Evolutionary conservation across 177 flowering plant genomes (phyloP).

Genomic region (Viscum album): DNA sequence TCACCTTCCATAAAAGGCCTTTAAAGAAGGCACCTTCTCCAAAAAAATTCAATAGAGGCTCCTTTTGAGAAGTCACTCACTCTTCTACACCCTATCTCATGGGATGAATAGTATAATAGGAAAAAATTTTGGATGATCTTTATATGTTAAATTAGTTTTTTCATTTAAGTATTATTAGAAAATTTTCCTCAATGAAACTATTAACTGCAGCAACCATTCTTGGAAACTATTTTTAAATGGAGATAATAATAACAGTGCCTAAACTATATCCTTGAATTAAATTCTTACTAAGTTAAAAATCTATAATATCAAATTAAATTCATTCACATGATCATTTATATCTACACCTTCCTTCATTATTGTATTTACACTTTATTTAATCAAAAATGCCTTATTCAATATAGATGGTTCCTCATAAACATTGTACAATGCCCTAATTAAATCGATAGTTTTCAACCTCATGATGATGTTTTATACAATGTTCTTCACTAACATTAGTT

Average conservation of each 20-base stretch:
- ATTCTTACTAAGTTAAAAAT: not conserved
- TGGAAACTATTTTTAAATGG: not conserved
- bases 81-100: too few relatives aligned
- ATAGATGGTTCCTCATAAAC: not conserved
- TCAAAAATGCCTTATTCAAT: not conserved
- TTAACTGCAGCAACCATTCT: too few relatives aligned
- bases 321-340: not conserved
- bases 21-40: too few relatives aligned
- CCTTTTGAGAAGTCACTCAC: too few relatives aligned
- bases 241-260: slow-evolving; percentile 2
- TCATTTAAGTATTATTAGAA: too few relatives aligned
- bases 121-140: too few relatives aligned
- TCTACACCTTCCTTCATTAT: not conserved
- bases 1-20: too few relatives aligned
- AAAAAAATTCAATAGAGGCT: too few relatives aligned
- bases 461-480: not conserved
- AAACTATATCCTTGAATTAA: not conserved
- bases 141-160: too few relatives aligned
- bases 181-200: too few relatives aligned
- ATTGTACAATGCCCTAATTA: not conserved
- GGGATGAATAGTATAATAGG: too few relatives aligned
- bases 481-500: not conserved
- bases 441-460: not conserved
- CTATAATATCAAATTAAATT: not conserved
- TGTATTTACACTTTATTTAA: not conserved